Evolutionary conservation across 495 filamentous ascomycete genomes (phyloP), one percentile per base, ranked within the genome.

Genomic region (Aspergillus haitiensis): DNA sequence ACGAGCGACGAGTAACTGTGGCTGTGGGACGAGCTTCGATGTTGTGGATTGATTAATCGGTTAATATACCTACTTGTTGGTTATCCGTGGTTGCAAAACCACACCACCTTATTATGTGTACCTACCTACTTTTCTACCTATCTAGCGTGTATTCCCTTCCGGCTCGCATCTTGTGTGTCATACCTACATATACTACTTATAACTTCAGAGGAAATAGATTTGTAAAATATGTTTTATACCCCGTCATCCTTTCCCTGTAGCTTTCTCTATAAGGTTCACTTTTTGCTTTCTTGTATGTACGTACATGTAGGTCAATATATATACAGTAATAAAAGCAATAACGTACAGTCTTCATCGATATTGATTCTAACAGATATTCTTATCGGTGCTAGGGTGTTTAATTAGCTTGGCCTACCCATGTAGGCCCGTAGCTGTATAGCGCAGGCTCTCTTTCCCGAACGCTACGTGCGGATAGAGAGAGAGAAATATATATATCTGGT

Each of bases 11-110:
- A 97, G 92, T 75, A 97, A 90, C 72, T 98, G 94, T 81, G 94
- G 94, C 0, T 98, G 95, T 78, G 94, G 94, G 21, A 97, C 94
- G 15, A 98, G 94, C 70, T 98, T 98, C 75, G 94, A 98, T 79
- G 91, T 98, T 64, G 90, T 89, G 69, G 70, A 73, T 65, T 83
- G 63, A 78, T 62, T 16, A 27, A 27, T 27, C 21, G 21, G 21
- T 27, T 12, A 5, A 36, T 16, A 21, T 7, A 10, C 45, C 15
- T 21, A 33, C 7, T 40, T 45, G 12, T 45, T 59, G 21, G 21
- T 27, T 27, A 3, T 1, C 3, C 21, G 21, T 27, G 1, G 21
- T 27, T 3, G 21, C 21, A 27, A 27, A 27, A 27, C 21, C 3
- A 27, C 21, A 27, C 21, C 21, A 27, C 21, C 21, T 27, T 3